Percentiles rank a stretch among this genome's conserved stretches.
Evolutionary conservation across 345 rosid genomes (phyloP).

Genomic region (Syzygium aqueum): DNA sequence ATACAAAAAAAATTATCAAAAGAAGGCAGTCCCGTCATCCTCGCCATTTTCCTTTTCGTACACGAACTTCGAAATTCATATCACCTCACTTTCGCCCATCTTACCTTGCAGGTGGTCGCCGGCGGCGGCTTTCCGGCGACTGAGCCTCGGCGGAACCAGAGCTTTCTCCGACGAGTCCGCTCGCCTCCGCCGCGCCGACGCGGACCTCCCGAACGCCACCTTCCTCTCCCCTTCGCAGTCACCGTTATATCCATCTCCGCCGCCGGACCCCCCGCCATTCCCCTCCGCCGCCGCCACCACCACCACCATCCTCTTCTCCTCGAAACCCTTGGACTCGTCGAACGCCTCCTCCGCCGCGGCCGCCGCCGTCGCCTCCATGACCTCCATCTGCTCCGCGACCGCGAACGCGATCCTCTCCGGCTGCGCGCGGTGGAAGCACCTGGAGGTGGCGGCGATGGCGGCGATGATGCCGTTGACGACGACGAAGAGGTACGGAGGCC

Average conservation of each 20-base stretch:
- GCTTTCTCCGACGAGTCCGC: conserved; percentile 27
- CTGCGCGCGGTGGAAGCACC: background rate
- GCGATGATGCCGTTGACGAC: conserved; percentile 46
- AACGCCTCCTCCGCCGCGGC: background rate
- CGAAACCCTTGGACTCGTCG: background rate
- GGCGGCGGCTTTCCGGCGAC: conserved; percentile 22
- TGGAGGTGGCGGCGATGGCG: conserved; percentile 42
- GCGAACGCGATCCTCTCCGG: background rate
- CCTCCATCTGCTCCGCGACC: background rate
- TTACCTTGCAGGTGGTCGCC: background rate
- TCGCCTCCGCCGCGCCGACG: conserved; percentile 10
- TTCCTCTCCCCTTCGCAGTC: conserved; percentile 1
- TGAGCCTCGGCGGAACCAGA: conserved; percentile 32
- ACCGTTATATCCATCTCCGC: background rate
- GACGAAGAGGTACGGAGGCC: conserved; percentile 48
- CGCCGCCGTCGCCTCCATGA: background rate
- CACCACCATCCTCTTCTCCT: background rate
- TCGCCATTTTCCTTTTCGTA: background rate
- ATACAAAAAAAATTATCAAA: no score
- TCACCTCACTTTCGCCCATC: accelerated
- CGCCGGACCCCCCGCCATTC: background rate
- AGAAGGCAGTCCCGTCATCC: background rate
- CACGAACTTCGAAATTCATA: no score
- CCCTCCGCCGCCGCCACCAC: conserved; percentile 9
- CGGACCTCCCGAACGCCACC: conserved; percentile 13